A percentile compares a stretch with the other conserved stretches of the same genome.
Conservation (phyloP, 345 rosid genomes). For the Arabis hirsuta region DNA sequence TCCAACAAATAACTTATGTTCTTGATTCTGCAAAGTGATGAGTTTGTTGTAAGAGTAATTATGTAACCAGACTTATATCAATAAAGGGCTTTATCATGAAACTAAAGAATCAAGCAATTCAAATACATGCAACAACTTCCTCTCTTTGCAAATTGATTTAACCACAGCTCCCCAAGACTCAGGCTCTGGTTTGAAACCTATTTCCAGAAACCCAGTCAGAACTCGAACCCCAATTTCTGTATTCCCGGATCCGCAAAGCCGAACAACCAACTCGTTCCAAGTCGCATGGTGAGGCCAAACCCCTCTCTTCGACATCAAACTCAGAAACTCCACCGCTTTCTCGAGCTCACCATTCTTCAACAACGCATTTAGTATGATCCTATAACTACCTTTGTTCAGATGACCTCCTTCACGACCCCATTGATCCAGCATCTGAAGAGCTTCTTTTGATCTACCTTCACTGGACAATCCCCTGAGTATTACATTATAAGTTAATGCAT, state of each 20-base stretch:
- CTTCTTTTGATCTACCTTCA: conserved; percentile 67
- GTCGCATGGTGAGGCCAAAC: conserved; percentile 75
- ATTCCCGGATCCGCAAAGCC: conserved; percentile 64
- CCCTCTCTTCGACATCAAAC: conserved; percentile 69
- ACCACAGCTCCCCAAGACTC: conserved; percentile 63
- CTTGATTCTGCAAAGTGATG: conserved; percentile 42
- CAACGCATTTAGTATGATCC: conserved; percentile 76
- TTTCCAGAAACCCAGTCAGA: conserved; percentile 53
- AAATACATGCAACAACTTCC: conserved; percentile 63
- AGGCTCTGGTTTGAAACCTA: conserved; percentile 67
- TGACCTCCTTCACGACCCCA: conserved; percentile 59
- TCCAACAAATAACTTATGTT: conserved; percentile 41
- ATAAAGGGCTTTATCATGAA: conserved; percentile 19
- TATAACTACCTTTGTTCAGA: conserved; percentile 78
- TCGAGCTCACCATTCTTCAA: conserved; percentile 62
- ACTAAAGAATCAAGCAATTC: conserved; percentile 64
- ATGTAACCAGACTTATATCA: conserved; percentile 34
- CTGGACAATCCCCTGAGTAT: conserved; percentile 72
- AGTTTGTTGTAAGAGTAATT: conserved; percentile 12
- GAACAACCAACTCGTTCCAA: conserved; percentile 71
- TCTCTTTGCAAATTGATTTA: conserved; percentile 68
- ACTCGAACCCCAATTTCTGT: conserved; percentile 51
- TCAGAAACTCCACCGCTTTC: conserved; percentile 58
- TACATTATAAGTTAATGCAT: conserved; percentile 72
- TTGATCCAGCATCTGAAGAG: conserved; percentile 60